Base-by-base conservation (phyloP, 768 basidiomycete species). In the Antrodiella citrinella region DNA sequence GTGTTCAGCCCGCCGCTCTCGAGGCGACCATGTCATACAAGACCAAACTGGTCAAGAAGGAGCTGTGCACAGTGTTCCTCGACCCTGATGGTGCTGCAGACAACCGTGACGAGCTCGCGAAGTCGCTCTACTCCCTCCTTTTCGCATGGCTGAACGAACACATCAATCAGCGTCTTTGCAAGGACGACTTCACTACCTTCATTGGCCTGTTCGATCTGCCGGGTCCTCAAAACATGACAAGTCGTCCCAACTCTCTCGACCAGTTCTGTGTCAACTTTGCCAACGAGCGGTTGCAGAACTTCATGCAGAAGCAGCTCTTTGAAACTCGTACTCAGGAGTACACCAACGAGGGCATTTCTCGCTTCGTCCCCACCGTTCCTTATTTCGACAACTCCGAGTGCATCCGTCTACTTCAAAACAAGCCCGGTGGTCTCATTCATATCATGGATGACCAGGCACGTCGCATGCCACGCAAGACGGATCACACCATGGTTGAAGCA, bases 361-460 rank as follows among this genome's bases (percentile, higher is more conserved):
- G 73, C 1, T 74, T 80, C 48, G 77, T 87, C 2, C 87, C 88
- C 0, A 70, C 78, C 24, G 69, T 89, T 0, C 78, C 84, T 0
- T 94, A 86, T 71, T 91, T 91, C 63, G 91, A 95, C 69, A 98
- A 97, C 65, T 65, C 84, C 9, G 94, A 97, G 62, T 92, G 90
- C 57, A 67, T 98, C 24, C 80, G 91, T 5, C 72, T 99, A 24
- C 69, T 98, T 39, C 86, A 92, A 62, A 85, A 91, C 61, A 73
- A 73, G 49, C 92, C 90, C 1, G 94, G 93, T 9, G 96, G 96
- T 1, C 72, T 99, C 25, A 82, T 97, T 48, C 91, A 95, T 60
- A 97, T 98, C 66, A 91, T 97, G 86, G 94, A 98, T 62, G 95
- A 98, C 62, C 93, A 96, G 66, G 88, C 93, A 1, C 77, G 86